Base-by-base conservation (phyloP, 345 rosid genomes). In the Anacardium occidentale region DNA sequence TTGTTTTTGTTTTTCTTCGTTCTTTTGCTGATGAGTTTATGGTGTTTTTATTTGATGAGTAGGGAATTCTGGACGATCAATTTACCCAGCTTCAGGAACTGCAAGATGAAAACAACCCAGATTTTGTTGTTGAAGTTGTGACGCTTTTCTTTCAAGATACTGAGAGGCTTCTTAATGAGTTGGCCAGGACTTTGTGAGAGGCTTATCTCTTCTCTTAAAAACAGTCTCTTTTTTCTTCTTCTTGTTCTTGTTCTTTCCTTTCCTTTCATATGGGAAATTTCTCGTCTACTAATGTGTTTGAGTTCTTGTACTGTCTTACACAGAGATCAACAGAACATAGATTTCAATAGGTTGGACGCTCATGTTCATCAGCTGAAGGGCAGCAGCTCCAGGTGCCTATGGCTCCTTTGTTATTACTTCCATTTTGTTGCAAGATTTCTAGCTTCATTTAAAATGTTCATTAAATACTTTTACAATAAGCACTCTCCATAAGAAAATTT, bases 51-150 rank as follows among this genome's bases (percentile, higher is more conserved):
- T 64, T 25, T n/a, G 14, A 42, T 63, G 68, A 22, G 71, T 51
- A 84, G 92, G 88, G 87, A 18, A 76, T 74, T 65, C 78, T 88
- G 76, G 87, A 88, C 80, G 89, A 86, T 4, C 92, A 88, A 55
- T 88, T 88, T 69, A 84, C 48, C 47, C 88, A 86, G 48, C 88
- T 88, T 57, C 85, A 78, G 68, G 84, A 81, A 50, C 86, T 88
- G 44, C 90, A 86, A 79, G 92, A 88, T 74, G 90, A 86, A 77
- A 83, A 74, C 82, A 85, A 81, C 77, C 92, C 92, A 40, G 81
- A 83, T 68, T 88, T 88, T 75, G 88, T 84, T 14, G 86, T 73
- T 32, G 92, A 88, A 80, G 90, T 86, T 26, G 88, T 86, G 15
- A 69, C 87, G 20, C 85, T 86, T 50, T 88, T 82, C 88, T 88